Evolutionary conservation across 2,329 filamentous ascomycete species (phyloP), one percentile per base, ranked within the genome.

Genomic region (Cytospora piceicola): DNA sequence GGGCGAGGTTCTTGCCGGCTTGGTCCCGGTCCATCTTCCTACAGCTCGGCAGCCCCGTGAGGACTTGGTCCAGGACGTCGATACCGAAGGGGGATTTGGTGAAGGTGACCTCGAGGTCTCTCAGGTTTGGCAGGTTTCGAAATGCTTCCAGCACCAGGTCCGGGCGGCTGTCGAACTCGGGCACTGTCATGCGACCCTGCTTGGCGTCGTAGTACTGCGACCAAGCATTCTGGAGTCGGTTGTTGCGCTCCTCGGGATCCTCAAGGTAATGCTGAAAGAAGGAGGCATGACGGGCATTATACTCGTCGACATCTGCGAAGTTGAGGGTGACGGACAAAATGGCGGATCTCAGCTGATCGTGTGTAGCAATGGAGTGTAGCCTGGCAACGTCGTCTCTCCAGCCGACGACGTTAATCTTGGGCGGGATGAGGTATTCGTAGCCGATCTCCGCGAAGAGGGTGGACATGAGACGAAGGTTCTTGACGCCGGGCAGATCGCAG

Each of bases 301-400:
- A 78, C 64, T 77, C 76, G 68, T 79, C 75, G 53, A 81, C 69
- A 57, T 79, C 76, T 64, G 79, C 75, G 61, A 84, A 76, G 70
- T 82, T 82, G 70, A 84, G 77, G 65, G 77, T 79, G 67, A 83
- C 72, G 24, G 78, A 76, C 32, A 75, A 74, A 71, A 84, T 79
- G 65, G 75, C 76, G 53, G 71, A 71, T 59, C 78, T 77, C 36
- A 83, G 77, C 7, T 77, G 78, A 49, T 78, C 75, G 67, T 82
- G 76, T 61, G 73, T 72, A 20, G 82, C 79, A 64, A 85, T 81
- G 58, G 73, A 74, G 64, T 79, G 75, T 24, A 85, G 75, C 20
- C 80, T 77, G 54, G 75, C 73, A 52, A 81, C 76, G 68, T 84
- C 82, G 70, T 81, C 75, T 61, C 78, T 77, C 77, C 80, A 83